Percentiles rank a stretch among this genome's conserved stretches.
phyloP scores from a whole-genome alignment of 208 protist genomes.

The Balamuthia mandrillaris region DNA sequence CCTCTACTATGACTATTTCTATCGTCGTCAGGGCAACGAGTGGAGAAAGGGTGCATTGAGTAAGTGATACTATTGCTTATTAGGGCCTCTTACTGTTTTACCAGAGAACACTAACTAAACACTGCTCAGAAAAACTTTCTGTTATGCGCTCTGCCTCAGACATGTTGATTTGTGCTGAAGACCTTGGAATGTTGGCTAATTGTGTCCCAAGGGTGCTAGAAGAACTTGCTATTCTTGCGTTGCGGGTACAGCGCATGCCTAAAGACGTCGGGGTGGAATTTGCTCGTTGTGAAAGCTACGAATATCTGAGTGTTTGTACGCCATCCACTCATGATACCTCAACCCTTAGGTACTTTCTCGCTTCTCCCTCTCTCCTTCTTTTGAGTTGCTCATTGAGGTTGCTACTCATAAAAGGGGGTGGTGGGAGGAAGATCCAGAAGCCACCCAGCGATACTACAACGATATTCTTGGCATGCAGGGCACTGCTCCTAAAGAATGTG shows the following conservation, averaged over 20 bases:
- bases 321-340: conserved; percentile 57
- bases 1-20: conserved; percentile 68
- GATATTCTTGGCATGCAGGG: conserved; percentile 46
- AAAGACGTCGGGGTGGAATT: conserved; percentile 46
- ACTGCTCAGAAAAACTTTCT: conserved; percentile 23
- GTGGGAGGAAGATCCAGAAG: conserved; percentile 57
- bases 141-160: conserved; percentile 38
- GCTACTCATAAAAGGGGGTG: conserved; percentile 36
- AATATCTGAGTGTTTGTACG: conserved; percentile 53
- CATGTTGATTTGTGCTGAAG: conserved; percentile 80
- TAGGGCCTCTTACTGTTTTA: no score
- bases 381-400: not conserved
- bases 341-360: conserved; percentile 41
- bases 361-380: not conserved
- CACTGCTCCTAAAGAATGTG: conserved; percentile 52
- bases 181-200: conserved; percentile 72
- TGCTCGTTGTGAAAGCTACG: conserved; percentile 43
- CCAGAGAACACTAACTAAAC: no score
- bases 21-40: conserved; percentile 34
- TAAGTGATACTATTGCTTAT: no score
- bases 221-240: conserved; percentile 63
- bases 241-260: conserved; percentile 77
- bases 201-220: conserved; percentile 65
- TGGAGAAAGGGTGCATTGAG: conserved; percentile 21
- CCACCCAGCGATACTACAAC: conserved; percentile 55